Evolutionary conservation across 2,329 filamentous ascomycete species (phyloP), one percentile per base, ranked within the genome.

Genomic region (Fusarium acutatum): DNA sequence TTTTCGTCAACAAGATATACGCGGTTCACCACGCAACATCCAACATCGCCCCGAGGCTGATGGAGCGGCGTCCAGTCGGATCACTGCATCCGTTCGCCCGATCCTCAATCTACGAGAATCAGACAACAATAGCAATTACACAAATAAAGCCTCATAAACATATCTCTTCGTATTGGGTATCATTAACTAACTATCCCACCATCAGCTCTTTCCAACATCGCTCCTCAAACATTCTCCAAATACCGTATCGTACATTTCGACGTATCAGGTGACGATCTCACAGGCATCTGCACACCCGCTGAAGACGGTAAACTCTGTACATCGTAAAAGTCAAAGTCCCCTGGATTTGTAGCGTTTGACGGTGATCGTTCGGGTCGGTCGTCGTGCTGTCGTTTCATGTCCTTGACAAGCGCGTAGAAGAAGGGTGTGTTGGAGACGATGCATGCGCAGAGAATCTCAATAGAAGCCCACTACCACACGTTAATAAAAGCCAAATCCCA

Each of bases 401-500:
- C 79, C 46, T 78, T 78, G 12, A 79, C 32, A 0, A 80, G 57
- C 0, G 78, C 78, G 65, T 78, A 81, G 46, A 72, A 81, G 53
- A 80, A 80, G 4, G 79, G 72, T 1, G 79, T 78, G 41, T 80
- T 80, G 34, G 79, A 75, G 18, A 80, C 79, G 28, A 81, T 63
- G 43, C 79, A 81, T 5, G 77, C 79, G 69, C 79, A 80, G 3
- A 80, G 69, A 11, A 80, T 80, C 67, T 80, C 79, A 44, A 81
- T 75, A 7, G 79, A 78, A 34, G 79, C 79, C 79, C 79, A 80
- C 79, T 80, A 13, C 26, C 6, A 24, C 0, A 17, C 1, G 18
- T 72, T 12, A 72, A 50, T 8, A 18, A 44, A 22, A 11, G 6
- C 3, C 5, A 11, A 8, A 11, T 3, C 5, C 6, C 13, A 28